Base-by-base conservation (phyloP, 345 rosid genomes). In the Salix exigua region DNA sequence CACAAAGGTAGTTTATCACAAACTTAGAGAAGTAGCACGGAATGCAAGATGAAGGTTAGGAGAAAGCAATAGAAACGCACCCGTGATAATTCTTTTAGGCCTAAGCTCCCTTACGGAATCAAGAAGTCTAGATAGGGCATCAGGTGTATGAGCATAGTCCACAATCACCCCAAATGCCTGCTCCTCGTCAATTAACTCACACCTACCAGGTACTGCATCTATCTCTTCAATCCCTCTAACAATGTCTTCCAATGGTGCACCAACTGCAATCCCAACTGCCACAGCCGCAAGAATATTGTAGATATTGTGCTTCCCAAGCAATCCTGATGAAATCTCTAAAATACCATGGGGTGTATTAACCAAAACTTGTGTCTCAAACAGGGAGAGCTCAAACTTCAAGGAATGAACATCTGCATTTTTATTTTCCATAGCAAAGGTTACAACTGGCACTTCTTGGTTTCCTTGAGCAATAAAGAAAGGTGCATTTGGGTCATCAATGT, bases 151-250 rank as follows among this genome's bases (percentile, higher is more conserved):
- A 75, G 96, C 96, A 80, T 89, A 87, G 78, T 93, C 99, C 73
- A 95, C 97, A 70, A 91, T 90, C 80, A 91, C 99, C 44, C 97
- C 97, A 83, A 87, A 95, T 74, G 97, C 97, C 84, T 93, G 96
- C 79, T 93, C 97, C 78, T 93, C 97, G 6, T 93, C 99, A 73
- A 95, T 95, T 82, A 95, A 79, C 76, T 95, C 97, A 74, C 94
- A 95, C 83, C 97, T 90, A 35, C 99, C 99, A 2, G 97, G 99
- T 75, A 95, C 97, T 31, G 94, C 92, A 84, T 91, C 97, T 21
- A 95, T 88, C 88, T 95, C 99, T 81, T 95, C 97, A 73, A 92
- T 88, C 75, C 97, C 99, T 84, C 97, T 80, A 65, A 95, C 97
- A 82, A 95, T 89, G 78, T 92, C 99, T 82, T 91, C 97, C 75